These are phyloP conservation scores for Candida awuae DNA, from an alignment of 805 yeast genomes.

Conservation along the genomic window DNA sequence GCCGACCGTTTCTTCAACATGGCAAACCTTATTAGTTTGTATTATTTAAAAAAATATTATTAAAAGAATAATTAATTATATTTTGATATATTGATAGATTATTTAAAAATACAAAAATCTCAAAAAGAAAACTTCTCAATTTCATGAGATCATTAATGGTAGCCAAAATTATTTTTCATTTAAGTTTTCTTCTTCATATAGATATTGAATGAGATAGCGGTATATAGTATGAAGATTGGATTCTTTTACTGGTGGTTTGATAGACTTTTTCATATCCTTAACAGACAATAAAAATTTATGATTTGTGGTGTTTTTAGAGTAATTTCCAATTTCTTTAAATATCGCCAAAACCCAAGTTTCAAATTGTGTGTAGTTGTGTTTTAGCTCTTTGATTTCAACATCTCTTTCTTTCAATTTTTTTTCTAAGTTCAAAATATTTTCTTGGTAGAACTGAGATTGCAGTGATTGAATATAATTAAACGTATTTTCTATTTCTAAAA, in stretches of 20 bases:
- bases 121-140: not conserved
- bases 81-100: no score
- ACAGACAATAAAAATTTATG: slow-evolving; percentile 1
- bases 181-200: slow-evolving; percentile 2
- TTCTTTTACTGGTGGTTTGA: slow-evolving; percentile 4
- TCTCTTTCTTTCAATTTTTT: not conserved
- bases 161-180: not conserved
- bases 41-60: no score
- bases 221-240: slow-evolving; percentile 5
- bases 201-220: slow-evolving; percentile 5
- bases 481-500: slow-evolving; percentile 1
- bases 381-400: not conserved
- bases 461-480: slow-evolving; percentile 5
- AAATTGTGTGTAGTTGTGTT: slow-evolving; percentile 1
- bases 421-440: not conserved
- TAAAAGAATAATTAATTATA: no score
- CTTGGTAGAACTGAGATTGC: slow-evolving; percentile 5
- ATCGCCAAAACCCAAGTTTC: slow-evolving; percentile 7
- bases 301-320: slow-evolving; percentile 3
- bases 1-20: no score
- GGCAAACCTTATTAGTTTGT: no score
- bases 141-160: not conserved
- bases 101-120: no score
- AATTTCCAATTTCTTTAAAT: slow-evolving; percentile 7
- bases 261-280: not conserved